Evolutionary conservation across 805 yeast species (phyloP), one percentile per base, ranked within the genome.

Genomic region (Ogataea minuta): DNA sequence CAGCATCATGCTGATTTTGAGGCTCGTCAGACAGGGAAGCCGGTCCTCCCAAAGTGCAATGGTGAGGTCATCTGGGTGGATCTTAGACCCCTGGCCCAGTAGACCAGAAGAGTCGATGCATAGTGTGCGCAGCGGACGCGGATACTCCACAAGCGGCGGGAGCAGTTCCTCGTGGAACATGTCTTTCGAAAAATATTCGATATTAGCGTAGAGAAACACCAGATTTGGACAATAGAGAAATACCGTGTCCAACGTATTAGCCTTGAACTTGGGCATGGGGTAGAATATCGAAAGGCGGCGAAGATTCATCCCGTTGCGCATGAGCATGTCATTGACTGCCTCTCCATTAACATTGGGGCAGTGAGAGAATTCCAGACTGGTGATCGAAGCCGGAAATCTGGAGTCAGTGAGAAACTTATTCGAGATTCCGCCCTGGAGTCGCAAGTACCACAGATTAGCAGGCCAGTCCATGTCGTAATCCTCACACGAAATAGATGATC

Each of bases 381-480:
- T 77, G 28, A 91, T 79, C 1, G 90, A 75, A 2, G 56, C 31
- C 0, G 98, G 98, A 56, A 93, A 81, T n/a, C 63, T 57, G 1
- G 93, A 79, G 23, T 73, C 73, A 28, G 72, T 64, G 10, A 93
- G 67, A 59, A 91, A 91, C 31, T 79, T 84, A 53, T 89, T 84
- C 2, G 95, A 77, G 3, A 91, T 79, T 3, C 97, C 96, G 2
- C 99, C 99, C 31, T 95, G 81, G 2, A 91, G 67, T 36, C 91
- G 78, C 29, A 91, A 64, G 52, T 77, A 79, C 57, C 81, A 71
- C 33, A 91, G 63, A 40, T 75, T 77, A 7, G 80, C 76, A 1
- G 99, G 98, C 99, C 99, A 91, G 20, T 71, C 64, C 31, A 69
- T 62, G 28, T 71, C 73, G 43, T 71, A 72, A 23, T 77, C 76